These are phyloP conservation scores for Hibiscus trionum DNA, from an alignment of 345 rosid genomes.

Conservation along the genomic window DNA sequence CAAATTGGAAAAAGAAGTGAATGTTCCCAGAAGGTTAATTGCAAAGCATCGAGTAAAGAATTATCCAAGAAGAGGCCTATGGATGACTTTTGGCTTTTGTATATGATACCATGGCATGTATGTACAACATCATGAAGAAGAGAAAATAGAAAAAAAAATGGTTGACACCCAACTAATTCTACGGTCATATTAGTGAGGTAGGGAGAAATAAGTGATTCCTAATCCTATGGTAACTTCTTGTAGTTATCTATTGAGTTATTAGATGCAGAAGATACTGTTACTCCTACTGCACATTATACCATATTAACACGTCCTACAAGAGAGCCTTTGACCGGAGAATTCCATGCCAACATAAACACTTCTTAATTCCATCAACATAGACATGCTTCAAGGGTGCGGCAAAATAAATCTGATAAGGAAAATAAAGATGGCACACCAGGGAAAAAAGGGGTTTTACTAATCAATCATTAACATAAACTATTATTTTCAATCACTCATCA, in stretches of 20 bases:
- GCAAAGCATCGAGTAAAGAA: slow-evolving; percentile 2
- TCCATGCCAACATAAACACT: neutral
- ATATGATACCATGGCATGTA: neutral
- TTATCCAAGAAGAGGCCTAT: neutral
- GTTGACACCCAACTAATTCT: neutral
- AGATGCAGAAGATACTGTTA: neutral
- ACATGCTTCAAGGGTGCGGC: neutral
- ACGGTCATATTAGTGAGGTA: neutral
- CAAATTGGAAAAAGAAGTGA: slow-evolving; percentile 8
- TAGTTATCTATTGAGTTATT: neutral
- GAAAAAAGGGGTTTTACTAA: neutral
- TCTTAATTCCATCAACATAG: neutral
- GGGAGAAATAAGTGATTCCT: neutral
- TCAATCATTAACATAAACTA: neutral
- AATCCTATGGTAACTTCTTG: neutral
- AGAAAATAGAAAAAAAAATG: neutral
- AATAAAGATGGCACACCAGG: neutral
- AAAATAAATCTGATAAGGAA: neutral
- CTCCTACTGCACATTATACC: neutral
- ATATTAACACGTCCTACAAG: neutral
- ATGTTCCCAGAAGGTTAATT: slow-evolving; percentile 7
- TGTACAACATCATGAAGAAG: neutral
- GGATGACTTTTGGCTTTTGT: neutral
- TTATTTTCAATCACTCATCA: neutral
- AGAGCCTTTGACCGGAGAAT: neutral